Evolutionary conservation across 257 asterid genomes (phyloP), one percentile per base, ranked within the genome.

Genomic region (Oldenlandia corymbosa): DNA sequence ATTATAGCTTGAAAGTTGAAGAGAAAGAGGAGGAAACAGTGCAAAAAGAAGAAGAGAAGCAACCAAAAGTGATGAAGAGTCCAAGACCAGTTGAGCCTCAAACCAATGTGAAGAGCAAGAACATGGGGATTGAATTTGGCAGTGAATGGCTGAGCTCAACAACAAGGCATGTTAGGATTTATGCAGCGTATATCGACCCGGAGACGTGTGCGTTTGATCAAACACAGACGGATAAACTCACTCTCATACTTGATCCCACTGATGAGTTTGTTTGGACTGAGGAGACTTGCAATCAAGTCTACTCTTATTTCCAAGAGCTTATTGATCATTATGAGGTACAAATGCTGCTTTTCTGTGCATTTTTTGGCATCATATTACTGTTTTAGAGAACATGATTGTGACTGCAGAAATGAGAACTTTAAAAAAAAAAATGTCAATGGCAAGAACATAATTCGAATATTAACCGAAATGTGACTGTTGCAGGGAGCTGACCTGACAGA

Each of bases 401-500:
- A n/a, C n/a, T n/a, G n/a, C n/a, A n/a, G n/a, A n/a, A n/a, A n/a
- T n/a, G n/a, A n/a, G n/a, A n/a, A n/a, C n/a, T n/a, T n/a, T n/a
- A n/a, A n/a, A n/a, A n/a, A n/a, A n/a, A n/a, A n/a, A n/a, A n/a
- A n/a, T n/a, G n/a, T n/a, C n/a, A n/a, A n/a, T n/a, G n/a, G n/a
- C n/a, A n/a, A n/a, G n/a, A n/a, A n/a, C n/a, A n/a, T n/a, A n/a
- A n/a, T n/a, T n/a, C n/a, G n/a, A n/a, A n/a, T n/a, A 34, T 3
- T 34, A 34, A 34, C 39, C 9, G 39, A 34, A 34, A 34, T 34
- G 4, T 34, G 39, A 34, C 9, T 34, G 39, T 34, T 34, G 9
- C 85, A 89, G 97, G 97, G 96, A 66, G 95, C 96, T 50, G 86
- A 84, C 17, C 73, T 88, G 78, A 90, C 97, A 20, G 97, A 90